These are phyloP conservation scores for Paragyromitra xinjiangensis DNA, from an alignment of 495 filamentous ascomycete genomes.

Conservation along the genomic window DNA sequence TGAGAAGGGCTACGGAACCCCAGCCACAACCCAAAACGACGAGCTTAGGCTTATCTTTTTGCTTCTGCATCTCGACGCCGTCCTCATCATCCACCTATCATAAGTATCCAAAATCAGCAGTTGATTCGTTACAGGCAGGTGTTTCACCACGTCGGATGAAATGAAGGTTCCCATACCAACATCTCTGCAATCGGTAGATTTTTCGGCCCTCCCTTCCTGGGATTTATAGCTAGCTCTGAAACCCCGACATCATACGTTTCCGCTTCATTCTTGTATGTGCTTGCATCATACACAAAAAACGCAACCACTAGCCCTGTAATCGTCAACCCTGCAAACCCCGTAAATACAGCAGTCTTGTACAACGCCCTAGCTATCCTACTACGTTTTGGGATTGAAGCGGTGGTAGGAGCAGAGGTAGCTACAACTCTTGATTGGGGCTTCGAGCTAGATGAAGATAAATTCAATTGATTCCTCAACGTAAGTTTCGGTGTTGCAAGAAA, in stretches of 20 bases:
- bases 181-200: slow-evolving; percentile 91
- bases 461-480: slow-evolving; percentile 21
- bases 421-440: slow-evolving; percentile 28
- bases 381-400: slow-evolving; percentile 24
- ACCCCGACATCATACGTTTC: slow-evolving; percentile 77
- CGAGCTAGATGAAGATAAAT: neutral
- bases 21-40: slow-evolving; percentile 95
- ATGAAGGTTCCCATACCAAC: slow-evolving; percentile 59
- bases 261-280: slow-evolving; percentile 78
- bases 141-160: neutral
- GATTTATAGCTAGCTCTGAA: slow-evolving; percentile 80
- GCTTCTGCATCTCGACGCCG: slow-evolving; percentile 68
- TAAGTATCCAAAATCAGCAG: neutral
- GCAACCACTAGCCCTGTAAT: slow-evolving; percentile 68
- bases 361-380: slow-evolving; percentile 50
- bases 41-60: slow-evolving; percentile 86
- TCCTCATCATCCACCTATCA: slow-evolving; percentile 80
- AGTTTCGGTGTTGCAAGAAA: slow-evolving; percentile 13
- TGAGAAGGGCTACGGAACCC: slow-evolving; percentile 91
- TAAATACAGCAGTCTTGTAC: slow-evolving; percentile 65
- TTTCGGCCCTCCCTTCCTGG: slow-evolving; percentile 88
- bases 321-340: slow-evolving; percentile 69
- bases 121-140: neutral
- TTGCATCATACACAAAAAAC: slow-evolving; percentile 95
- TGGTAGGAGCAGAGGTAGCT: slow-evolving; percentile 24